Evolutionary conservation across 306 rosid genomes (phyloP).

Genomic region (Casuarina equisetifolia): DNA sequence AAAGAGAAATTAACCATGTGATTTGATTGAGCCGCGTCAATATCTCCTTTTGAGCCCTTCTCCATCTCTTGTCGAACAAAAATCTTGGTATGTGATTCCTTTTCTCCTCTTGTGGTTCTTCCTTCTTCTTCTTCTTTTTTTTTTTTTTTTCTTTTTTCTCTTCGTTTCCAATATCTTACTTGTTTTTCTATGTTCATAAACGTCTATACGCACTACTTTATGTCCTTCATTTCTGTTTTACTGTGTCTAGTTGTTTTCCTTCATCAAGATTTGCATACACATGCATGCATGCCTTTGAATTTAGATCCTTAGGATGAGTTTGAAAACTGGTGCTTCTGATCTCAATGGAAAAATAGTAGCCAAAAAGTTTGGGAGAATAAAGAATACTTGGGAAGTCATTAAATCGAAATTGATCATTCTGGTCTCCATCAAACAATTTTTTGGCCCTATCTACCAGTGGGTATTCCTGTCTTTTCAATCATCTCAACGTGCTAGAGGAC

Average conservation of each 20-base stretch:
- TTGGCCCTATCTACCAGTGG: background rate
- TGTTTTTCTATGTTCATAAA: background rate
- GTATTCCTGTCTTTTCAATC: background rate
- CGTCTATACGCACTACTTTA: background rate
- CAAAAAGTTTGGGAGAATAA: background rate
- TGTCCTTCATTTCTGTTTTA: background rate
- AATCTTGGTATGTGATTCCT: conserved; percentile 29
- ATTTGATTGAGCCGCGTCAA: conserved; percentile 95
- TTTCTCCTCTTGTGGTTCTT: too few relatives aligned
- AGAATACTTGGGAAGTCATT: background rate
- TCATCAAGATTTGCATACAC: background rate
- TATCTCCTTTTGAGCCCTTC: conserved; percentile 59
- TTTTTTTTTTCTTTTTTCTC: background rate
- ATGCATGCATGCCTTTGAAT: background rate
- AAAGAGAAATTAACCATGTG: conserved; percentile 35
- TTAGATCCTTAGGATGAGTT: background rate
- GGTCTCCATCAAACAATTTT: background rate
- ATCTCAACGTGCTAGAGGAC: background rate
- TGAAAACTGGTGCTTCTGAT: background rate
- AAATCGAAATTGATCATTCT: background rate
- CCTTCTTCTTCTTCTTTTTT: background rate
- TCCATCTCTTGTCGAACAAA: conserved; percentile 14
- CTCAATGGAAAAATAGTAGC: background rate
- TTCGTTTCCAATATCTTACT: background rate
- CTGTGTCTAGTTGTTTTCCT: background rate